phyloP scores from a whole-genome alignment of 495 filamentous ascomycete genomes.

The Articulospora tetracladia region DNA sequence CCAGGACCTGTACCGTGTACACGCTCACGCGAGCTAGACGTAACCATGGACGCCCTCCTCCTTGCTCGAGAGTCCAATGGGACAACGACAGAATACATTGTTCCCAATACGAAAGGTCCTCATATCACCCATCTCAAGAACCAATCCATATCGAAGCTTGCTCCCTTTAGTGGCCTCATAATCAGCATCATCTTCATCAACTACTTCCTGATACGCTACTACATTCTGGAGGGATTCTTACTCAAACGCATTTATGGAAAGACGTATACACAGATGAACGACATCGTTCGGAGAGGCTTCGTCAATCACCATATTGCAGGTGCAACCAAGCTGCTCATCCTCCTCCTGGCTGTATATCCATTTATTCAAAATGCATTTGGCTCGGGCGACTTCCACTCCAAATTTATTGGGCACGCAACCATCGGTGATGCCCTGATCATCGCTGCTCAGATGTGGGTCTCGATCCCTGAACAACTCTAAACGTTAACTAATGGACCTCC shows the following conservation, averaged over 20 bases:
- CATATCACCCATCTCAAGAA: conserved; percentile 20
- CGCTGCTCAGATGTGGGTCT: conserved; percentile 32
- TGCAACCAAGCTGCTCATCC: conserved; percentile 38
- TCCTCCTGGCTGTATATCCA: conserved; percentile 40
- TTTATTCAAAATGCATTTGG: conserved; percentile 40
- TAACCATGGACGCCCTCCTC: neutral
- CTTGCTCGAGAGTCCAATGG: neutral
- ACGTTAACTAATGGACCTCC: neutral
- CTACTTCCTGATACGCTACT: conserved; percentile 39
- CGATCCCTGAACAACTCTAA: neutral
- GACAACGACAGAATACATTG: neutral
- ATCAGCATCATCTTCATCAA: conserved; percentile 39
- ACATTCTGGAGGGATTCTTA: conserved; percentile 40
- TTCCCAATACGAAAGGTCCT: conserved; percentile 9
- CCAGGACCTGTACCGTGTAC: neutral
- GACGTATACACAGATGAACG: conserved; percentile 34
- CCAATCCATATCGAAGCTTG: conserved; percentile 34
- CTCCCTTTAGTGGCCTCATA: conserved; percentile 41
- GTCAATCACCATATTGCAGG: conserved; percentile 49
- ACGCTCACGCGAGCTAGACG: neutral
- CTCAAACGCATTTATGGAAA: conserved; percentile 33
- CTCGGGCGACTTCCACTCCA: conserved; percentile 30
- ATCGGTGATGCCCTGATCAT: conserved; percentile 42
- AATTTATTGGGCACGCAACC: conserved; percentile 29
- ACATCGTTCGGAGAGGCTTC: conserved; percentile 39